Conservation (phyloP, 2,329 filamentous ascomycete species). For the Sclerotinia subarctica region DNA sequence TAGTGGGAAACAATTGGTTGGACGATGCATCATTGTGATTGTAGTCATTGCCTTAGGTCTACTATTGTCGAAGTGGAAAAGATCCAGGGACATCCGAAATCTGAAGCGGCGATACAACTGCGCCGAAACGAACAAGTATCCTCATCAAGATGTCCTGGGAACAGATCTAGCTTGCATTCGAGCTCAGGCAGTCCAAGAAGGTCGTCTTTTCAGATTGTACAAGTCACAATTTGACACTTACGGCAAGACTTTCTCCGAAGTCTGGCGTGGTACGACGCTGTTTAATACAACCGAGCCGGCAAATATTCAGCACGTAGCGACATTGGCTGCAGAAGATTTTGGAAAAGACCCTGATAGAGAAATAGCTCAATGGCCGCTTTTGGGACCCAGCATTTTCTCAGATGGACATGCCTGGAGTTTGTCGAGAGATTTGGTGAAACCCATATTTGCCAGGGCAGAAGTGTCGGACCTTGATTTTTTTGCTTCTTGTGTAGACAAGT, state of each 20-base stretch:
- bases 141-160: not conserved
- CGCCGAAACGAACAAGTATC: not conserved
- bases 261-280: not conserved
- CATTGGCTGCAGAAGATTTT: slow-evolving; percentile 3
- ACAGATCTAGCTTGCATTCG: not conserved
- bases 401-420: slow-evolving; percentile 16
- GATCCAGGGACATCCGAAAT: not conserved
- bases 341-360: slow-evolving; percentile 46
- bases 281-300: slow-evolving; percentile 13
- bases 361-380: slow-evolving; percentile 38
- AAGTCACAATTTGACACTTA: slow-evolving; percentile 5
- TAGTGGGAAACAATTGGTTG: not conserved
- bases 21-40: not conserved
- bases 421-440: slow-evolving; percentile 15
- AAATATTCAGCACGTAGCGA: slow-evolving; percentile 13
- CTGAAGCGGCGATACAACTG: slow-evolving; percentile 8
- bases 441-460: slow-evolving; percentile 14
- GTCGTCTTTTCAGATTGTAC: slow-evolving; percentile 2
- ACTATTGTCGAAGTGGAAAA: slow-evolving; percentile 9
- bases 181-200: slow-evolving; percentile 8
- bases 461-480: slow-evolving; percentile 13
- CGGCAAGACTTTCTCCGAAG: slow-evolving; percentile 16
- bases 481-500: slow-evolving; percentile 5
- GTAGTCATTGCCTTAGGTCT: not conserved
- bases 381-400: slow-evolving; percentile 11